Conservation (phyloP, 768 basidiomycete species). For the Crassisporium funariophilum region DNA sequence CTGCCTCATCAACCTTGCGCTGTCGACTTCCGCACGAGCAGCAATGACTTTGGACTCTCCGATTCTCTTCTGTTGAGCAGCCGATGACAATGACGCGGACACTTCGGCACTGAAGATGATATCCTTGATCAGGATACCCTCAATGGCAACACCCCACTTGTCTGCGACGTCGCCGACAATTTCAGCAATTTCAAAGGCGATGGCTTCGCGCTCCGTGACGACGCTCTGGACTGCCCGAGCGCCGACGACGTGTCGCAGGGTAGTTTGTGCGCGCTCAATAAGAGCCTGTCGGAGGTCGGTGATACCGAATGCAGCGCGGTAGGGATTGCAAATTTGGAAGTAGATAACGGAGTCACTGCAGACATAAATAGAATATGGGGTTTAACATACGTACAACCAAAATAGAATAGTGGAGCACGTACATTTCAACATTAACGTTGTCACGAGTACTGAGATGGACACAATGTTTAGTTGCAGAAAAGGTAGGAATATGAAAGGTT, state of each 20-base stretch:
- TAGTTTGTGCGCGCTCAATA: constrained; percentile 88
- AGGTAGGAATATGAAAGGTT: constrained; percentile 2
- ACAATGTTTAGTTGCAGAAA: constrained; percentile 11
- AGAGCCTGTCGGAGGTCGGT: constrained; percentile 85
- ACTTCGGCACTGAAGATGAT: constrained; percentile 93
- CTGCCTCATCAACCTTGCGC: constrained; percentile 94
- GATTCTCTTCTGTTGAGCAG: constrained; percentile 95
- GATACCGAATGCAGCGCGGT: constrained; percentile 94
- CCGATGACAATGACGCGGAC: constrained; percentile 87
- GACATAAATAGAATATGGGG: constrained; percentile 5
- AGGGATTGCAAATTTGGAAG: constrained; percentile 88
- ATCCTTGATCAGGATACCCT: constrained; percentile 94
- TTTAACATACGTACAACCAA: constrained; percentile 1
- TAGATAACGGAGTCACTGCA: constrained; percentile 88
- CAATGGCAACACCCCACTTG: constrained; percentile 97
- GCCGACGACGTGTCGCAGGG: constrained; percentile 95
- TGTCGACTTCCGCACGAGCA: constrained; percentile 93
- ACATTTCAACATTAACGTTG: constrained; percentile 96
- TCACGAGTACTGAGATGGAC: constrained; percentile 67
- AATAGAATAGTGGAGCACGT: constrained; percentile 24
- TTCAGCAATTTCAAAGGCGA: constrained; percentile 95
- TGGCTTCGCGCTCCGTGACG: constrained; percentile 95
- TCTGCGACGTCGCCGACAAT: constrained; percentile 91
- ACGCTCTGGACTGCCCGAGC: constrained; percentile 94
- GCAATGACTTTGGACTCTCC: constrained; percentile 97